phyloP scores from a whole-genome alignment of 1,284 basidiomycete genomes.

The Sporisorium graminicola region DNA sequence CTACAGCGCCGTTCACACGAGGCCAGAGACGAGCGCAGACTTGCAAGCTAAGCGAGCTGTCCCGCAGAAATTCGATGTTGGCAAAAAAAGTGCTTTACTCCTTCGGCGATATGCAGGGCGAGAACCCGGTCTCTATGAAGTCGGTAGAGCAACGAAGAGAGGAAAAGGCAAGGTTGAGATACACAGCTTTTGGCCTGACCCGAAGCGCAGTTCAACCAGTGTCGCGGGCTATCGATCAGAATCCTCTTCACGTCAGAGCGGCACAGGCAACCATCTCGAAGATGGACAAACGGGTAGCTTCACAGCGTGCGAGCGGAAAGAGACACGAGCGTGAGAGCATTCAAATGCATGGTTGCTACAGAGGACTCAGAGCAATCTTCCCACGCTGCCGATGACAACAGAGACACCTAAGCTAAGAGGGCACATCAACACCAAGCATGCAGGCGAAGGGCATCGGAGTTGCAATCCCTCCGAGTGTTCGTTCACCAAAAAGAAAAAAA shows the following conservation, averaged over 20 bases:
- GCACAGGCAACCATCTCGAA: too few relatives aligned
- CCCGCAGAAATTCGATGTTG: not conserved
- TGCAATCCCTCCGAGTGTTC: not conserved
- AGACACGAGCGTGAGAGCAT: not conserved
- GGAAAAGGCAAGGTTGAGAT: too few relatives aligned
- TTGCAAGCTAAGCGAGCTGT: slow-evolving; percentile 11
- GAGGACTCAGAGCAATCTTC: not conserved
- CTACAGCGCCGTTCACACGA: not conserved
- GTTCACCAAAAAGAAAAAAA: not conserved
- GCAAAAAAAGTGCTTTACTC: not conserved
- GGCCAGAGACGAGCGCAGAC: not conserved
- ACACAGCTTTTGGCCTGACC: too few relatives aligned
- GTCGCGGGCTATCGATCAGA: too few relatives aligned
- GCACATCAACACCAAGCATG: not conserved
- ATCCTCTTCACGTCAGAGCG: too few relatives aligned
- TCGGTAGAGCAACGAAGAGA: not conserved
- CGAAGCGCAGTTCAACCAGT: too few relatives aligned
- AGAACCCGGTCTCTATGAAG: not conserved
- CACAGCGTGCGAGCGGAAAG: too few relatives aligned
- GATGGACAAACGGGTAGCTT: too few relatives aligned
- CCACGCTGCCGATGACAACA: not conserved
- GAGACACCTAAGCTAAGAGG: not conserved
- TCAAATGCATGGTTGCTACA: not conserved
- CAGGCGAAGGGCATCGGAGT: not conserved
- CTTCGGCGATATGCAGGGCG: not conserved